Conservation (phyloP, 2,329 filamentous ascomycete species). For the Penicillium sp. region DNA sequence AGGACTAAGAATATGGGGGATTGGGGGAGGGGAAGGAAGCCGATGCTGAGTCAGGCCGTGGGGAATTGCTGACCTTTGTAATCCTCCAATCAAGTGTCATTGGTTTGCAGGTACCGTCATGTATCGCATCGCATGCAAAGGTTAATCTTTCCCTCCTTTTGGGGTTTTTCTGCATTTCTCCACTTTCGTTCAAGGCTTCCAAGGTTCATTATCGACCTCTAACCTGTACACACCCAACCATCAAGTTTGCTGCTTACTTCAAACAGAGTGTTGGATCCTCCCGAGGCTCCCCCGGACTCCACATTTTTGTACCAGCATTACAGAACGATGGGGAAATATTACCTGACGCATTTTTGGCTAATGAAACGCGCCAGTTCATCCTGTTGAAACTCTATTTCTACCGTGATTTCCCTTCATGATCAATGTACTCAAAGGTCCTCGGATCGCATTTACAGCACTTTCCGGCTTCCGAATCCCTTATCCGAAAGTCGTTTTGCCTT, state of each 20-base stretch:
- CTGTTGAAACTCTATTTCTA: neutral
- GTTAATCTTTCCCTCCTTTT: neutral
- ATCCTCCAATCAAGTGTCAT: neutral
- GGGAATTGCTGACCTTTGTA: neutral
- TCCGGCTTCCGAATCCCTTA: neutral
- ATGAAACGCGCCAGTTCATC: neutral
- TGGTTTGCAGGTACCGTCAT: neutral
- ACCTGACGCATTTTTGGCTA: neutral
- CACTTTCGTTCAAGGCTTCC: neutral
- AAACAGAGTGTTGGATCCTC: constrained; percentile 9
- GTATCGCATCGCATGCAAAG: neutral
- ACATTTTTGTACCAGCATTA: constrained; percentile 6
- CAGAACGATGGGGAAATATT: neutral
- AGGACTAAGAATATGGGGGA: neutral
- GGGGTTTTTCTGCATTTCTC: neutral
- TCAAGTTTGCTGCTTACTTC: neutral
- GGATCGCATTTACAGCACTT: neutral
- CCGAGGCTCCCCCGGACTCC: constrained; percentile 18
- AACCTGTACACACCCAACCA: neutral
- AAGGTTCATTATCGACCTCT: neutral
- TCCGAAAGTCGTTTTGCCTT: neutral
- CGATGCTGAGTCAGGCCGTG: neutral
- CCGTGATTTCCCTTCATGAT: neutral
- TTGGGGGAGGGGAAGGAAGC: constrained; percentile 3
- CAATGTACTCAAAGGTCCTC: neutral